phyloP scores from a whole-genome alignment of 2,329 filamentous ascomycete species.

The Periconia macrospinosa region DNA sequence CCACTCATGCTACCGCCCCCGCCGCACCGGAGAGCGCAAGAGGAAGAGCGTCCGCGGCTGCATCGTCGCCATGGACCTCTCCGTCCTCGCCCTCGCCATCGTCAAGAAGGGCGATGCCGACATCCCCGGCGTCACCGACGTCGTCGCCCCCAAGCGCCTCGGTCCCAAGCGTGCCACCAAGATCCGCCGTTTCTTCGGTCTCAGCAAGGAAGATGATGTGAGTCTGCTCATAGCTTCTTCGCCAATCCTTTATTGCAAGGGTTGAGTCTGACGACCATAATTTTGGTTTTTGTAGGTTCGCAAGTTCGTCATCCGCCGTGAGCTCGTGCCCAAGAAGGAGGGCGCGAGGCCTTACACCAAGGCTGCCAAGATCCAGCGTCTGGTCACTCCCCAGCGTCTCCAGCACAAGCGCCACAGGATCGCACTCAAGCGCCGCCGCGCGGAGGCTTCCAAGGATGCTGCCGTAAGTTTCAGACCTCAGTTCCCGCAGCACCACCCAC shows the following conservation, averaged over 20 bases:
- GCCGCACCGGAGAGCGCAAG: slow-evolving; percentile 98
- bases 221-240: slow-evolving; percentile 71
- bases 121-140: slow-evolving; percentile 94
- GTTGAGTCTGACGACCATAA: slow-evolving; percentile 52
- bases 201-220: slow-evolving; percentile 99
- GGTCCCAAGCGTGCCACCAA: slow-evolving; percentile 99
- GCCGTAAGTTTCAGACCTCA: slow-evolving; percentile 68
- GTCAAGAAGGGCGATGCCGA: slow-evolving; percentile 98
- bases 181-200: slow-evolving; percentile 99
- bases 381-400: slow-evolving; percentile 98
- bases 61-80: slow-evolving; percentile 95
- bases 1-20: slow-evolving; percentile 99
- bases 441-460: slow-evolving; percentile 98
- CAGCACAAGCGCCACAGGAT: slow-evolving; percentile 99
- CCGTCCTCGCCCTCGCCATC: slow-evolving; percentile 90
- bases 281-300: slow-evolving; percentile 68
- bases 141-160: slow-evolving; percentile 98
- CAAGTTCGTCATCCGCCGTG: slow-evolving; percentile 99
- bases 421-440: slow-evolving; percentile 96
- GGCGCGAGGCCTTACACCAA: slow-evolving; percentile 99
- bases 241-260: slow-evolving; percentile 52
- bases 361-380: slow-evolving; percentile 99
- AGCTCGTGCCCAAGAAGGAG: slow-evolving; percentile 95
- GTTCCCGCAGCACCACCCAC: not conserved
- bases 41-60: slow-evolving; percentile 98